Base-by-base conservation (phyloP, 257 asterid species). In the Gentiana macrophylla region DNA sequence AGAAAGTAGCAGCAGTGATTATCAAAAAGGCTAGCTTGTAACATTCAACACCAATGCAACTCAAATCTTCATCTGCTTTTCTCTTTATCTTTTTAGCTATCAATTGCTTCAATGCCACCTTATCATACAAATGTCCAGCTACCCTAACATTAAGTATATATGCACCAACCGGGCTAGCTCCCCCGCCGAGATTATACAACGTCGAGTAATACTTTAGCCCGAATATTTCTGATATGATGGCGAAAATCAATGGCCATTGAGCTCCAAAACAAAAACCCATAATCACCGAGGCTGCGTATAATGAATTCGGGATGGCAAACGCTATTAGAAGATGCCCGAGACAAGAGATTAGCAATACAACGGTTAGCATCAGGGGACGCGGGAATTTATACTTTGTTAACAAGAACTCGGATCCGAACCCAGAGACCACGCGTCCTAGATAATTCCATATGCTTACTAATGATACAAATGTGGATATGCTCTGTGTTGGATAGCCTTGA, bases 141-240 rank as follows among this genome's bases (percentile, higher is more conserved):
- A 77, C 66, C 41, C 63, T 52, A 52, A 73, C 82, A 56, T 77
- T 77, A 6, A 77, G 71, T 35, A 62, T 57, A 59, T 77, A 72
- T 46, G 74, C 77, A 38, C 82, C 82, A 4, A 72, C 63, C 0
- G 82, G 82, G 12, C 82, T 77, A 11, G 82, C 76, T 13, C 71
- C 74, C 32, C 65, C 79, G 12, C 82, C 82, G 32, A 70, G 64
- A 38, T 68, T 73, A 51, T 51, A 67, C 68, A 77, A 60, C 2
- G 77, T 77, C 1, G 79, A 77, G 67, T 73, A 77, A 62, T 69
- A 69, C 53, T 62, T 69, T 35, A 73, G 64, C 12, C 79, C 79
- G 46, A 73, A 73, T 11, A 73, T 2, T 38, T 73, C 75, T 0
- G 79, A 73, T 9, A 73, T 73, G 3, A 73, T 73, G 10, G 79